Evolutionary conservation across 148 eudicot genomes (phyloP).

Genomic region (Fallopia convolvulus): DNA sequence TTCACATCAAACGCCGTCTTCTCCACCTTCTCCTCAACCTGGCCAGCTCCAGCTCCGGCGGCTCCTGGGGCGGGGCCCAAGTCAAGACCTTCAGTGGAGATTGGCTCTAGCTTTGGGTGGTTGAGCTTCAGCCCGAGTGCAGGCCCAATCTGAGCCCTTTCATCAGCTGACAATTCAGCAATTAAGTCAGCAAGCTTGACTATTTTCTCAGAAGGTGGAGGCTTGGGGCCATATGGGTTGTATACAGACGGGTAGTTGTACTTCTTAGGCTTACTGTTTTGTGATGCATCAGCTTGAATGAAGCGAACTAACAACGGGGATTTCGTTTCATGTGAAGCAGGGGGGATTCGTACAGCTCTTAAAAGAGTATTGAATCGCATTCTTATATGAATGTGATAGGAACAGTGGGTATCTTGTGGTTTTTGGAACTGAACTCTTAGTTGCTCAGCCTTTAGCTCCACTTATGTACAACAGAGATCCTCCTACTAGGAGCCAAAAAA

Average conservation of each 20-base stretch:
- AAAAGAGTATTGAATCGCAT: slow-evolving; percentile 40
- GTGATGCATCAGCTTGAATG: slow-evolving; percentile 54
- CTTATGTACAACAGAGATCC: background rate
- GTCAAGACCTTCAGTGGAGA: slow-evolving; percentile 63
- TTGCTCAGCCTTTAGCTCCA: background rate
- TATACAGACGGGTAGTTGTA: slow-evolving; percentile 64
- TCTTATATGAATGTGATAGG: background rate
- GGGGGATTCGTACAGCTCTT: slow-evolving; percentile 25
- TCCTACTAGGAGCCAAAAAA: background rate
- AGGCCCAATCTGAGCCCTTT: slow-evolving; percentile 65
- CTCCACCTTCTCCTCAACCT: slow-evolving; percentile 71
- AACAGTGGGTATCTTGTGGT: background rate
- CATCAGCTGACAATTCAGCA: slow-evolving; percentile 57
- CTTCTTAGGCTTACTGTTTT: slow-evolving; percentile 42
- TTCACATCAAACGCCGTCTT: slow-evolving; percentile 76
- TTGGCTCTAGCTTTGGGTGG: slow-evolving; percentile 62
- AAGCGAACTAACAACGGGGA: slow-evolving; percentile 37
- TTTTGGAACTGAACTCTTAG: background rate
- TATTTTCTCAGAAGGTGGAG: slow-evolving; percentile 81
- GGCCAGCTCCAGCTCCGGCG: slow-evolving; percentile 31
- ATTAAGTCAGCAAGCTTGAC: slow-evolving; percentile 51
- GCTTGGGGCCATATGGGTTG: slow-evolving; percentile 82
- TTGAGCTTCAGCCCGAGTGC: slow-evolving; percentile 43
- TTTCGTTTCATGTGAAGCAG: slow-evolving; percentile 14
- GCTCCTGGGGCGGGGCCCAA: slow-evolving; percentile 36